These are phyloP conservation scores for Aspergillus intermedius DNA, from an alignment of 2,329 filamentous ascomycete genomes.

Conservation along the genomic window DNA sequence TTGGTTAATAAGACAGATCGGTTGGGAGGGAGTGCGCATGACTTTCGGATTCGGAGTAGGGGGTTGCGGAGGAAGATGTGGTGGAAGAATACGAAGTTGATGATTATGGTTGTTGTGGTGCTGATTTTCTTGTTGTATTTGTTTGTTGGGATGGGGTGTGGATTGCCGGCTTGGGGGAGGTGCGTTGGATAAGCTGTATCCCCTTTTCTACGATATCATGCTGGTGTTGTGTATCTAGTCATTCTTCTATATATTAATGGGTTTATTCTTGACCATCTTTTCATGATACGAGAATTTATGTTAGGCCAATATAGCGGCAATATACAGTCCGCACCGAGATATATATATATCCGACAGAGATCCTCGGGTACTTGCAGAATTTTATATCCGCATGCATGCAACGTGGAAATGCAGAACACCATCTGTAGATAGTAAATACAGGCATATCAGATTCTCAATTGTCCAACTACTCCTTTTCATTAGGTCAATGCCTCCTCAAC, in stretches of 20 bases:
- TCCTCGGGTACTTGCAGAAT: too few relatives aligned
- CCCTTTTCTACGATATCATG: neutral
- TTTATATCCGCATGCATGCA: too few relatives aligned
- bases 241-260: neutral
- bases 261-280: neutral
- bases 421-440: too few relatives aligned
- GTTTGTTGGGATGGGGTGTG: constrained; percentile 66
- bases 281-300: too few relatives aligned
- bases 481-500: too few relatives aligned
- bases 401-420: too few relatives aligned
- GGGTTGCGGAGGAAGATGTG: constrained; percentile 91
- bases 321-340: too few relatives aligned
- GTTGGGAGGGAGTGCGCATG: constrained; percentile 76
- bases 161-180: constrained; percentile 52
- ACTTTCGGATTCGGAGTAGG: constrained; percentile 82
- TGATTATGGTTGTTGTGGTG: constrained; percentile 71
- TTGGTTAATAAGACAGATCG: constrained; percentile 95
- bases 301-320: too few relatives aligned
- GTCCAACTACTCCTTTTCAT: too few relatives aligned
- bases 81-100: constrained; percentile 98
- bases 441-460: too few relatives aligned
- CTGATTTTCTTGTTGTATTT: constrained; percentile 63
- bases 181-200: constrained; percentile 27
- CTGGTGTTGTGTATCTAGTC: neutral
- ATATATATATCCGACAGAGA: too few relatives aligned